A percentile compares a stretch with the other conserved stretches of the same genome.
Conservation (phyloP, 805 yeast species). For the Wickerhamiella allomyrinae region DNA sequence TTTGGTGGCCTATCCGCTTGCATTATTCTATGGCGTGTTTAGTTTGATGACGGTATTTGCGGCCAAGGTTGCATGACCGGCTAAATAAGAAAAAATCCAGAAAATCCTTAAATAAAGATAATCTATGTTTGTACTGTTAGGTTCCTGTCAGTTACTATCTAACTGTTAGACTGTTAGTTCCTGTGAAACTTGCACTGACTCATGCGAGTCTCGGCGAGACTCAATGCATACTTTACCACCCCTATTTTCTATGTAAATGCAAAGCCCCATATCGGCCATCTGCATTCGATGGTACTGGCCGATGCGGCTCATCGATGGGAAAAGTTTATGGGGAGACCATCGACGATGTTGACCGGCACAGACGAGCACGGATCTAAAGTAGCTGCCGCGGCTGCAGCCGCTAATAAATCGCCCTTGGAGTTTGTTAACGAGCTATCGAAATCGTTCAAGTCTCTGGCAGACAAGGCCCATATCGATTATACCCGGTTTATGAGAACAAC, state of each 20-base stretch:
- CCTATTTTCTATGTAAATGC: slow-evolving; percentile 97
- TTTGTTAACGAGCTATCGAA: slow-evolving; percentile 60
- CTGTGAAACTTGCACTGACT: too few relatives aligned
- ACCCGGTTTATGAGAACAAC: slow-evolving; percentile 86
- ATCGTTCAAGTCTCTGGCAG: slow-evolving; percentile 52
- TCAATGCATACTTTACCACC: slow-evolving; percentile 35
- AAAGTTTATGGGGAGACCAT: slow-evolving; percentile 29
- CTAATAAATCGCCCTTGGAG: slow-evolving; percentile 39
- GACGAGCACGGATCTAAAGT: slow-evolving; percentile 96
- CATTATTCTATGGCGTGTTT: slow-evolving; percentile 82
- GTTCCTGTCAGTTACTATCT: too few relatives aligned
- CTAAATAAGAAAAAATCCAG: too few relatives aligned
- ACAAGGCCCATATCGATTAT: slow-evolving; percentile 39
- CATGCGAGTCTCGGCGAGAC: neutral
- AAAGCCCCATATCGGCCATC: slow-evolving; percentile 84
- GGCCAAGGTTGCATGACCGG: slow-evolving; percentile 7
- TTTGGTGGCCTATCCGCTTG: slow-evolving; percentile 84
- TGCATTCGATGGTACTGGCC: slow-evolving; percentile 72
- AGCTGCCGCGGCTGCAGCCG: slow-evolving; percentile 61
- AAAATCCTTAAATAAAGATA: neutral
- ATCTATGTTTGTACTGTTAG: too few relatives aligned
- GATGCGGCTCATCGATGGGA: slow-evolving; percentile 74
- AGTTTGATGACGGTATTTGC: slow-evolving; percentile 91
- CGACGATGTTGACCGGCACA: slow-evolving; percentile 74
- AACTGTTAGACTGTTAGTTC: too few relatives aligned